Conservation (phyloP, 805 yeast species). For the Candida insectalens region DNA sequence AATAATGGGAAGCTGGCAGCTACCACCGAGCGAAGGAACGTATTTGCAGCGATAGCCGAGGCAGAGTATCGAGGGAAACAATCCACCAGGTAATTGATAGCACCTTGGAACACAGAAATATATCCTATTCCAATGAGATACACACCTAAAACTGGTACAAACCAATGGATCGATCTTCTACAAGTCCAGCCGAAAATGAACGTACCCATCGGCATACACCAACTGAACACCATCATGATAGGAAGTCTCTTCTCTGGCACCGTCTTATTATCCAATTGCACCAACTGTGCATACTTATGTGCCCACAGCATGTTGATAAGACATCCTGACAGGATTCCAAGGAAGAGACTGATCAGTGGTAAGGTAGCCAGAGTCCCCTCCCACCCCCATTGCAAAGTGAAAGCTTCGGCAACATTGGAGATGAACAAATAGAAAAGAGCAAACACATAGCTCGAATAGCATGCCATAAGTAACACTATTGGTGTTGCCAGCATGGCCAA, state of each 20-base stretch:
- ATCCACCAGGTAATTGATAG: slow-evolving; percentile 61
- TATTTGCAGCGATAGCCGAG: slow-evolving; percentile 41
- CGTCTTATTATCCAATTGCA: slow-evolving; percentile 30
- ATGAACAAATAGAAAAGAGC: slow-evolving; percentile 36
- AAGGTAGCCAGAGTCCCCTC: slow-evolving; percentile 23
- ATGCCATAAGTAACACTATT: slow-evolving; percentile 31
- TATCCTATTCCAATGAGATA: slow-evolving; percentile 50
- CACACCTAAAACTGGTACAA: slow-evolving; percentile 52
- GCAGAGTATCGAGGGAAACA: slow-evolving; percentile 63
- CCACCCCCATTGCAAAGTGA: slow-evolving; percentile 20
- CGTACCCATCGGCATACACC: slow-evolving; percentile 52
- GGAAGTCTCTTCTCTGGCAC: slow-evolving; percentile 53
- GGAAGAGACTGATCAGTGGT: slow-evolving; percentile 26
- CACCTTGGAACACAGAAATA: slow-evolving; percentile 55
- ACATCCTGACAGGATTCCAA: slow-evolving; percentile 28
- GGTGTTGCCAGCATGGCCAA: slow-evolving; percentile 31
- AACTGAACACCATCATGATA: slow-evolving; percentile 43
- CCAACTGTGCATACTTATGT: slow-evolving; percentile 7
- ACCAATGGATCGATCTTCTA: slow-evolving; percentile 32
- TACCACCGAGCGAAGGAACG: slow-evolving; percentile 54
- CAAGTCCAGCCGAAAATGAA: slow-evolving; percentile 61
- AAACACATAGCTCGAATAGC: slow-evolving; percentile 40
- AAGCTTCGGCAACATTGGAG: slow-evolving; percentile 34
- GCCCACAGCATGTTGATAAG: slow-evolving; percentile 23
- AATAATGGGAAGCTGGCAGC: slow-evolving; percentile 66